Conservation (phyloP, 805 yeast species). For the Yarrowia keelungensis region DNA sequence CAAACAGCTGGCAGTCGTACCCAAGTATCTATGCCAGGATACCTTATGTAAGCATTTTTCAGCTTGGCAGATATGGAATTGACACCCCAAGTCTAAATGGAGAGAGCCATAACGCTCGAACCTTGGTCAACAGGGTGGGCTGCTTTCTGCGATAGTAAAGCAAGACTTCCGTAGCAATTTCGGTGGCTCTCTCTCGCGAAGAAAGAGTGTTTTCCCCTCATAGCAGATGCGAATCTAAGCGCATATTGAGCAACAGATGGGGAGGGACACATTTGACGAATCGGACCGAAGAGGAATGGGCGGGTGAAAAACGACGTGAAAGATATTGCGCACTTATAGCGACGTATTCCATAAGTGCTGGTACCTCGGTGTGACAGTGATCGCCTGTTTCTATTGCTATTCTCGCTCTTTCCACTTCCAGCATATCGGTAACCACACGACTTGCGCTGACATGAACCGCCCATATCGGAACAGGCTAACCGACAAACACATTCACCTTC, state of each 20-base stretch:
- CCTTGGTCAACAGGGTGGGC: slow-evolving; percentile 17
- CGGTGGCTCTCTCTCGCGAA: not conserved
- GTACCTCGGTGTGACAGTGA: no score
- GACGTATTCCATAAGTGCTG: no score
- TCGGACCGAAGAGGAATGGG: no score
- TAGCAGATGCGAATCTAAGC: not conserved
- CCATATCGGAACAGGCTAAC: not conserved
- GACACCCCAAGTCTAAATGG: slow-evolving; percentile 4
- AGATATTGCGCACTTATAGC: no score
- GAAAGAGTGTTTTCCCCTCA: slow-evolving; percentile 4
- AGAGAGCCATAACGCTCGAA: slow-evolving; percentile 7
- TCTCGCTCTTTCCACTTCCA: no score
- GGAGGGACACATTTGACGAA: no score
- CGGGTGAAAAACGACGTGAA: no score
- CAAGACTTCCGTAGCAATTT: not conserved
- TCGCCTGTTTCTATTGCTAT: no score
- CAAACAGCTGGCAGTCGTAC: no score
- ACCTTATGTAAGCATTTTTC: slow-evolving; percentile 23
- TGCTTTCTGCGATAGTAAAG: not conserved
- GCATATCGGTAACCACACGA: no score
- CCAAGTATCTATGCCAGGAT: no score
- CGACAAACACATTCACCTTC: no score
- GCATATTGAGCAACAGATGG: slow-evolving; percentile 8
- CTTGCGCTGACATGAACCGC: not conserved
- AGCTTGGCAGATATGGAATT: not conserved